Evolutionary conservation across 495 filamentous ascomycete species (phyloP).

Genomic region (Cercophora sp.): DNA sequence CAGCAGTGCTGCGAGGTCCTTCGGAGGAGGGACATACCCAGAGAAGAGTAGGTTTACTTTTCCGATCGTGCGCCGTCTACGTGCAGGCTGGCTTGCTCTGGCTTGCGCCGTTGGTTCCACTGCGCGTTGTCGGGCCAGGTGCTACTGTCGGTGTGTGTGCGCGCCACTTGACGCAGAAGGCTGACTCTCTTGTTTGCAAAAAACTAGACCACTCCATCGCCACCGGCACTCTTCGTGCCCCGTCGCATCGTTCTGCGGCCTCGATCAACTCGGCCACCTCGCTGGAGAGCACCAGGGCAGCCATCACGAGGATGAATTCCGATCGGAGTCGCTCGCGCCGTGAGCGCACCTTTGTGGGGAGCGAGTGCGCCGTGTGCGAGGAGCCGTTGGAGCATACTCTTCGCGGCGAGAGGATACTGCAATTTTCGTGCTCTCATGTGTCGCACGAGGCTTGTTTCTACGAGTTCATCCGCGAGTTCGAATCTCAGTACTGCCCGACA

Average conservation of each 20-base stretch:
- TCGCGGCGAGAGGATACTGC: conserved; percentile 88
- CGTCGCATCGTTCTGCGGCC: conserved; percentile 40
- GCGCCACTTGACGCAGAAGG: neutral
- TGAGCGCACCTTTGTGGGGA: conserved; percentile 93
- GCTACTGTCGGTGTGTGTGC: neutral
- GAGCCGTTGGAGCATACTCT: conserved; percentile 96
- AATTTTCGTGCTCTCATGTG: conserved; percentile 94
- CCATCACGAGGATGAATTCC: conserved; percentile 54
- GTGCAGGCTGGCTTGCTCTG: conserved; percentile 11
- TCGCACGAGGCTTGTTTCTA: conserved; percentile 99
- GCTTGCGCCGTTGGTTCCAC: conserved; percentile 3
- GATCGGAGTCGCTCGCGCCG: conserved; percentile 78
- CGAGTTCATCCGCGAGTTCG: conserved; percentile 93
- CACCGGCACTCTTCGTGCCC: conserved; percentile 36
- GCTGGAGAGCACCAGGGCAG: conserved; percentile 32
- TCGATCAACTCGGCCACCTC: conserved; percentile 39
- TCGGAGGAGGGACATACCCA: conserved; percentile 30
- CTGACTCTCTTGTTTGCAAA: conserved; percentile 2
- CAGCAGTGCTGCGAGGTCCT: conserved; percentile 26
- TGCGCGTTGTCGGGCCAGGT: conserved; percentile 2
- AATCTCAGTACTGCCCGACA: conserved; percentile 90
- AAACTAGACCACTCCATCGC: conserved; percentile 36
- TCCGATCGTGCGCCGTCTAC: neutral
- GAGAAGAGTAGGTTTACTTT: conserved; percentile 42
- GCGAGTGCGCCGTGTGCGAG: conserved; percentile 93